Conservation (phyloP, 2,329 filamentous ascomycete genomes). For the Ceratocystiopsis brevicomis region DNA sequence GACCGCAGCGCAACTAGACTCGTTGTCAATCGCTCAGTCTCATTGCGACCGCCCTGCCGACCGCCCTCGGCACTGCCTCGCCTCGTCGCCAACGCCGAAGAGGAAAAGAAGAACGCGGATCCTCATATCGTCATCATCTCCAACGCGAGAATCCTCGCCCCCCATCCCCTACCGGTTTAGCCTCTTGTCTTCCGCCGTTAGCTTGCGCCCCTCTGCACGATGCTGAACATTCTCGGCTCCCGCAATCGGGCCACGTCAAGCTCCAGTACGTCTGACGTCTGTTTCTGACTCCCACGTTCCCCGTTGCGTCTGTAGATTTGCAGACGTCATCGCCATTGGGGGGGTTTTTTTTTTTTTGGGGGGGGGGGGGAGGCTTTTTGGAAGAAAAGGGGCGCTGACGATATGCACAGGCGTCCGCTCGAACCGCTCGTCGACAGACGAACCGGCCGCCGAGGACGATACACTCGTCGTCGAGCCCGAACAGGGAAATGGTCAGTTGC, state of each 20-base stretch:
- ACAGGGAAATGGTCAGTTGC: slow-evolving; percentile 67
- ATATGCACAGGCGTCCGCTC: slow-evolving; percentile 5
- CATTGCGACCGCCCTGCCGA: no score
- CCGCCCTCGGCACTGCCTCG: no score
- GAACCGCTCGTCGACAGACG: slow-evolving; percentile 35
- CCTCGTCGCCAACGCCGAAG: no score
- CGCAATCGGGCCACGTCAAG: slow-evolving; percentile 17
- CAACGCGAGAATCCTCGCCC: no score
- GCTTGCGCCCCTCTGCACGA: not conserved
- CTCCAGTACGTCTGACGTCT: slow-evolving; percentile 15
- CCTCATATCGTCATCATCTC: no score
- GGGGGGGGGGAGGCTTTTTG: no score
- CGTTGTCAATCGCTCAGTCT: no score
- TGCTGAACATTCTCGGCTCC: slow-evolving; percentile 6
- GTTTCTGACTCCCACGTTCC: not conserved
- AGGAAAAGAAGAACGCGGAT: no score
- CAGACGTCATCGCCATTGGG: not conserved
- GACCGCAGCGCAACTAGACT: no score
- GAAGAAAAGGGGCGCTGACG: not conserved
- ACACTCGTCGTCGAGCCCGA: slow-evolving; percentile 75
- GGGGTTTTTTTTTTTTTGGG: not conserved
- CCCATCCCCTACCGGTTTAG: no score
- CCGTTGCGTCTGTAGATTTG: not conserved
- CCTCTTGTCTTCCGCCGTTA: no score
- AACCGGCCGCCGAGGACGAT: slow-evolving; percentile 42